A percentile compares a stretch with the other conserved stretches of the same genome.
Conservation (phyloP, 2,329 filamentous ascomycete genomes). For the Phialophora verrucosa region DNA sequence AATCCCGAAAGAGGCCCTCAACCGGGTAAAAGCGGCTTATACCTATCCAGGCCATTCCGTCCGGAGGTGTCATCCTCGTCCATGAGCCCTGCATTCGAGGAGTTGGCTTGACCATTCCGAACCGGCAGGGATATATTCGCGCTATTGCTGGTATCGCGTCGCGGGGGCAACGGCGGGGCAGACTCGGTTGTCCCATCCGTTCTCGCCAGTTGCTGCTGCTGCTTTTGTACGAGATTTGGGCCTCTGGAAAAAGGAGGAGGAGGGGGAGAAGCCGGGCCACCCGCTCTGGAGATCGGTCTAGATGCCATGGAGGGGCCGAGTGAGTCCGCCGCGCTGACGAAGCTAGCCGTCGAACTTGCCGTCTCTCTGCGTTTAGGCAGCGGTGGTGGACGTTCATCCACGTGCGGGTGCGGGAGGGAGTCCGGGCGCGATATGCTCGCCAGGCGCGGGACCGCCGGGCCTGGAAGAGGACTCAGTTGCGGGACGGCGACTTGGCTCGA, state of each 20-base stretch:
- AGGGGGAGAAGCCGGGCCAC: conserved; percentile 13
- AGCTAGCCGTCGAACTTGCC: conserved; percentile 32
- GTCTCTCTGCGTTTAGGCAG: conserved; percentile 34
- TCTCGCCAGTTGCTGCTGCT: background rate
- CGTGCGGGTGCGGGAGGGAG: background rate
- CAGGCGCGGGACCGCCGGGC: conserved; percentile 19
- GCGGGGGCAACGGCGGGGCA: conserved; percentile 31
- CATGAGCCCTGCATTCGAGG: conserved; percentile 19
- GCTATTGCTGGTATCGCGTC: conserved; percentile 18
- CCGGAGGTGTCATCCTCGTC: conserved; percentile 23
- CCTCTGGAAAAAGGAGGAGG: conserved; percentile 8
- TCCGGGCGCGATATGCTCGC: conserved; percentile 13
- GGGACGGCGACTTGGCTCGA: conserved; percentile 29
- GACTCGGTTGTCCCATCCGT: background rate
- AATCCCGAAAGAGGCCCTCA: conserved; percentile 6
- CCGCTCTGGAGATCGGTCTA: conserved; percentile 2
- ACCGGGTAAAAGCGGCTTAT: conserved; percentile 32
- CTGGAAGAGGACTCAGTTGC: conserved; percentile 22
- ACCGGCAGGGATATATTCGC: background rate
- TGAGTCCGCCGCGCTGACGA: conserved; percentile 30
- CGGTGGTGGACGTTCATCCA: conserved; percentile 31
- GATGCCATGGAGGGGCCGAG: background rate
- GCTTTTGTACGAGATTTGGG: conserved; percentile 13
- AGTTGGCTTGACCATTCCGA: background rate
- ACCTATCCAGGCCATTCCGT: conserved; percentile 25